A percentile compares a stretch with the other conserved stretches of the same genome.
Evolutionary conservation across 139 green algal species (phyloP).

Genomic region (Edaphochlamys debaryana): DNA sequence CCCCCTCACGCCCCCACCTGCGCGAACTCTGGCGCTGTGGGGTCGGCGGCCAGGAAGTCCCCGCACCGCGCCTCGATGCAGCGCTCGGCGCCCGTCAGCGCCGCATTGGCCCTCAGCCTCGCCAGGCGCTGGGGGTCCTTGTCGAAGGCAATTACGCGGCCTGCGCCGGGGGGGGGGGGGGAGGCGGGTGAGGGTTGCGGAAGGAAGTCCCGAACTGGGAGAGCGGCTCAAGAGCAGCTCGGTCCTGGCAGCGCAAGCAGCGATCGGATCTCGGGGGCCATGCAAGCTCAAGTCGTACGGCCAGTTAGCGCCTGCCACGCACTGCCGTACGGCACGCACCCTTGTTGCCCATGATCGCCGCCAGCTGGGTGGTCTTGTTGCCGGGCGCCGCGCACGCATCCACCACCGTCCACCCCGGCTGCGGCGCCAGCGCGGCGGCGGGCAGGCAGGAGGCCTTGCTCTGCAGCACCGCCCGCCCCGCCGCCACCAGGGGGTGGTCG

Average conservation of each 20-base stretch:
- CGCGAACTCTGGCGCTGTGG: conserved; percentile 32
- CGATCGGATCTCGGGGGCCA: no score
- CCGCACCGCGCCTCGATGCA: conserved; percentile 52
- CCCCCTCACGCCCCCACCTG: conserved; percentile 53
- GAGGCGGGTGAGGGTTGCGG: no score
- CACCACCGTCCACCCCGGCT: conserved; percentile 82
- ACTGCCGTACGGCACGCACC: neutral
- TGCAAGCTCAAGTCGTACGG: no score
- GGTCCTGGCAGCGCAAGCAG: no score
- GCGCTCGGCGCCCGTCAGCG: conserved; percentile 63
- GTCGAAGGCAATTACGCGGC: conserved; percentile 89
- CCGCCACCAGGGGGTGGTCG: conserved; percentile 83
- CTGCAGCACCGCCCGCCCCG: neutral
- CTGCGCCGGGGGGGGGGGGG: no score
- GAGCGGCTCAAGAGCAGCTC: no score
- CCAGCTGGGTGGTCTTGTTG: conserved; percentile 98
- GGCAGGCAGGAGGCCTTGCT: conserved; percentile 91
- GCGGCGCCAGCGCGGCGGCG: conserved; percentile 83
- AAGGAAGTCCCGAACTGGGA: no score
- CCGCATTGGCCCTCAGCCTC: conserved; percentile 74
- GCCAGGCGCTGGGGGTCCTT: conserved; percentile 76
- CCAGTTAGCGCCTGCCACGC: no score
- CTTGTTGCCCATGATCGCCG: conserved; percentile 66
- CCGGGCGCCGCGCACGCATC: conserved; percentile 96
- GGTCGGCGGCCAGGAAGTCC: conserved; percentile 90